A percentile compares a stretch with the other conserved stretches of the same genome.
Conservation (phyloP, 177 flowering plant genomes). For the Telopea speciosissima region DNA sequence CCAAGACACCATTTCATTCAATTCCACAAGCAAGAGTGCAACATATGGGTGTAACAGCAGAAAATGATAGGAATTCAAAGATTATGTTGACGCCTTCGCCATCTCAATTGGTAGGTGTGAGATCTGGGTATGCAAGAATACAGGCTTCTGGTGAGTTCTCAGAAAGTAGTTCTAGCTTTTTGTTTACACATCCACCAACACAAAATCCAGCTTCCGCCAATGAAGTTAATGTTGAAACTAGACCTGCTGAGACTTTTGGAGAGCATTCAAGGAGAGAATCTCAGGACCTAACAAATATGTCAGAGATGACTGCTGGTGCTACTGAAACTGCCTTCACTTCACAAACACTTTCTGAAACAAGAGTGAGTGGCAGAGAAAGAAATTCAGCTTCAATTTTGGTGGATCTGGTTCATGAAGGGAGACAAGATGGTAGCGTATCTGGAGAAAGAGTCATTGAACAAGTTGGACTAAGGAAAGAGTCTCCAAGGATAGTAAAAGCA, state of each 20-base stretch:
- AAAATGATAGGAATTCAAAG: slow-evolving; percentile 22
- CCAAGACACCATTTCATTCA: slow-evolving; percentile 17
- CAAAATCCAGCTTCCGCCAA: slow-evolving; percentile 12
- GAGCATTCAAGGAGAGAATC: slow-evolving; percentile 26
- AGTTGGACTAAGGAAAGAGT: slow-evolving; percentile 15
- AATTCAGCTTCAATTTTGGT: slow-evolving; percentile 11
- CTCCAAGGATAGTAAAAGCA: slow-evolving; percentile 9
- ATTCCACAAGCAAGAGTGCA: slow-evolving; percentile 14
- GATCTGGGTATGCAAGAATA: slow-evolving; percentile 17
- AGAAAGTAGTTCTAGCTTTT: slow-evolving; percentile 23
- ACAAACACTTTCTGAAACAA: slow-evolving; percentile 14
- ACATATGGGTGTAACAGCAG: slow-evolving; percentile 10
- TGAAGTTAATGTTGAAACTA: slow-evolving; percentile 20
- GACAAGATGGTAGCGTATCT: slow-evolving; percentile 15
- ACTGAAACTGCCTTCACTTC: slow-evolving; percentile 16
- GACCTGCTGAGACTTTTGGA: slow-evolving; percentile 17
- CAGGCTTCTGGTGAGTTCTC: slow-evolving; percentile 22
- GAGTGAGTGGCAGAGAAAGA: slow-evolving; percentile 18
- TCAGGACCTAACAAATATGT: slow-evolving; percentile 17
- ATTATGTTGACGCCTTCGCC: slow-evolving; percentile 35
- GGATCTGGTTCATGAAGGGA: slow-evolving; percentile 19
- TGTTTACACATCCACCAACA: slow-evolving; percentile 13
- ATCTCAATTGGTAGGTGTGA: slow-evolving; percentile 28
- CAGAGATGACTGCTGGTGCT: slow-evolving; percentile 16
- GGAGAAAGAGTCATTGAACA: slow-evolving; percentile 16